phyloP scores from a whole-genome alignment of 768 basidiomycete genomes.

The Rhizopogon sp. region DNA sequence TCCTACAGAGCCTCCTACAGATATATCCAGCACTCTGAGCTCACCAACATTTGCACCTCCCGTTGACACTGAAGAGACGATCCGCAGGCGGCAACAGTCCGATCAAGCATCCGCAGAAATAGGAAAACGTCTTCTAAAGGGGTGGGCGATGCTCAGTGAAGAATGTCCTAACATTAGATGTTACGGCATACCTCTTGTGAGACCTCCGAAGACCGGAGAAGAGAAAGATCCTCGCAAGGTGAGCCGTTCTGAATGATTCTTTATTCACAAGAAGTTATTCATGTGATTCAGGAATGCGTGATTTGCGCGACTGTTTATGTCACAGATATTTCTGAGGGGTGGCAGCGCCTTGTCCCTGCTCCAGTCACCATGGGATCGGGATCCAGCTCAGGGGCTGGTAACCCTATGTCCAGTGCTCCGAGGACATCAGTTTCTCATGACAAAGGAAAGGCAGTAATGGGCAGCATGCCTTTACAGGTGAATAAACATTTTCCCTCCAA shows the following conservation, averaged over 20 bases:
- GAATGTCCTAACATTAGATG: slow-evolving; percentile 71
- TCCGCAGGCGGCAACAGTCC: slow-evolving; percentile 73
- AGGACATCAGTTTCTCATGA: slow-evolving; percentile 1
- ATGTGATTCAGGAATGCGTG: slow-evolving; percentile 64
- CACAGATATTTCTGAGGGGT: slow-evolving; percentile 49
- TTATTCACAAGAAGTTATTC: slow-evolving; percentile 2
- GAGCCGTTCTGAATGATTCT: slow-evolving; percentile 8
- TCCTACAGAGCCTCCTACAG: slow-evolving; percentile 79
- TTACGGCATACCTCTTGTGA: slow-evolving; percentile 79
- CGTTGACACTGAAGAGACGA: slow-evolving; percentile 59
- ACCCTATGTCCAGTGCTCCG: background rate
- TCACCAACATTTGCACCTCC: slow-evolving; percentile 62
- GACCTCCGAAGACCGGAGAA: slow-evolving; percentile 61
- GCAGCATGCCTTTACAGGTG: slow-evolving; percentile 19
- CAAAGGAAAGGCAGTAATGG: slow-evolving; percentile 10
- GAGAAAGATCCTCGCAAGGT: slow-evolving; percentile 68
- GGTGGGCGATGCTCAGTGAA: slow-evolving; percentile 88
- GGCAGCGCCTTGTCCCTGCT: slow-evolving; percentile 37
- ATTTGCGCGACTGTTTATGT: slow-evolving; percentile 63
- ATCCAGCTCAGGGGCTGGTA: background rate
- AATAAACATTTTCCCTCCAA: background rate
- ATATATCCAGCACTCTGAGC: slow-evolving; percentile 54
- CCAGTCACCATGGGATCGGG: slow-evolving; percentile 3
- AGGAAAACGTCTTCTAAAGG: slow-evolving; percentile 69
- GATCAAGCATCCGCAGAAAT: slow-evolving; percentile 78